Evolutionary conservation across 1,284 basidiomycete species (phyloP), one percentile per base, ranked within the genome.

Genomic region (Anthracocystis walkeri): DNA sequence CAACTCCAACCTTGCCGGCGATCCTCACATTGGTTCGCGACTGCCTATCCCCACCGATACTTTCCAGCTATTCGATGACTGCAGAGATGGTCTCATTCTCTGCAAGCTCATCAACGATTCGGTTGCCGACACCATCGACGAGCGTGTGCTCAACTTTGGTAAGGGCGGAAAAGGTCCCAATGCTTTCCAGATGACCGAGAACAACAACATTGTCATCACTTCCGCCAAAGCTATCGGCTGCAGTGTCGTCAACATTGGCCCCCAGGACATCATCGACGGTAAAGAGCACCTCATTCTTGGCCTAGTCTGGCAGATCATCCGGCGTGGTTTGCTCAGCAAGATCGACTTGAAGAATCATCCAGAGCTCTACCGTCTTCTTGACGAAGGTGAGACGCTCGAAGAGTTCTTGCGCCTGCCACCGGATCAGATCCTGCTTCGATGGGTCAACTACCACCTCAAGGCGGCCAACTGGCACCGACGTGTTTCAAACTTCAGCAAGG

Each of bases 101-200:
- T 97, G 93, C 87, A 98, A 98, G 89, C 92, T 98, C 76, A 96
- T 98, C 89, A 98, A 99, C 87, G 95, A 98, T 87, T 96, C 96
- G 35, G 96, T 99, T 2, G 94, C 96, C 21, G 96, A 99, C 86
- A 99, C 96, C 8, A 99, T 99, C 87, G 96, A 99, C 87, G 93
- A 92, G 79, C 95, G 96, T 89, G 96, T 98, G 5, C 89, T 99
- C 79, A 99, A 99, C 89, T 69, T 76, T 42, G 82, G 80, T 56
- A 84, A 85, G 25, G 84, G 68, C 18, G 87, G 86, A 46, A 87
- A 87, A 76, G 84, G 84, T 73, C 79, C 90, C 90, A 21, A 90
- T 95, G 65, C 97, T 94, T 99, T 99, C 90, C 95, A 98, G 85
- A 97, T 97, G 86, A 98, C 96, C 0, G 96, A 99, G 86, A 99